Evolutionary conservation across 768 basidiomycete genomes (phyloP), one percentile per base, ranked within the genome.

Genomic region (Rhodosporidiobolus sp.): DNA sequence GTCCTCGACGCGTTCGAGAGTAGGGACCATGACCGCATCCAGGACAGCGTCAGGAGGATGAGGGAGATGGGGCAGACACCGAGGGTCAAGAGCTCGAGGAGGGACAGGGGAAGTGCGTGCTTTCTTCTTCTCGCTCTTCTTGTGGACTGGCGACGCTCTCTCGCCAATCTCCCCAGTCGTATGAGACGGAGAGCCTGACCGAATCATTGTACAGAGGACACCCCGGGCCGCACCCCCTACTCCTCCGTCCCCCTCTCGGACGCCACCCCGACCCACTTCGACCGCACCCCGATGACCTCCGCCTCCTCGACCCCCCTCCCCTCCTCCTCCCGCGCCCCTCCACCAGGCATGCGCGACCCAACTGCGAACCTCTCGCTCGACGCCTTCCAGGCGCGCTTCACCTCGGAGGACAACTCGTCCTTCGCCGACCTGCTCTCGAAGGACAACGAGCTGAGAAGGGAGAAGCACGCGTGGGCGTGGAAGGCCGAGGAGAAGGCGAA

Each of bases 401-500:
- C 96, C 3, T 96, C 94, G 0, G 94, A 97, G 79, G 96, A 99
- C 81, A 99, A 99, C 80, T 88, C 94, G 10, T 96, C 94, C 70
- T 98, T 99, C 80, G 92, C 93, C 16, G 85, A 91, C 73, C 94
- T 98, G 70, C 82, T 99, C 65, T 88, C 93, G 69, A 88, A 89
- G 65, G 95, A 97, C 84, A 98, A 99, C 79, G 83, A 84, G 80
- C 85, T 86, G 76, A 85, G 93, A 70, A 88, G 87, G 79, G 90
- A 91, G 79, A 87, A 84, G 80, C 92, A 88, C 84, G 87, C 82
- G 0, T 99, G 96, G 96, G 96, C 94, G 4, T 99, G 90, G 88
- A 89, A 92, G 53, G 94, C 93, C 12, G 93, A 98, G 84, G 84
- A 82, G 80, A 84, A 86, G 78, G 93, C 94, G 3, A 89, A 91